phyloP scores from a whole-genome alignment of 2,329 filamentous ascomycete genomes.

The Cladophialophora bantiana region DNA sequence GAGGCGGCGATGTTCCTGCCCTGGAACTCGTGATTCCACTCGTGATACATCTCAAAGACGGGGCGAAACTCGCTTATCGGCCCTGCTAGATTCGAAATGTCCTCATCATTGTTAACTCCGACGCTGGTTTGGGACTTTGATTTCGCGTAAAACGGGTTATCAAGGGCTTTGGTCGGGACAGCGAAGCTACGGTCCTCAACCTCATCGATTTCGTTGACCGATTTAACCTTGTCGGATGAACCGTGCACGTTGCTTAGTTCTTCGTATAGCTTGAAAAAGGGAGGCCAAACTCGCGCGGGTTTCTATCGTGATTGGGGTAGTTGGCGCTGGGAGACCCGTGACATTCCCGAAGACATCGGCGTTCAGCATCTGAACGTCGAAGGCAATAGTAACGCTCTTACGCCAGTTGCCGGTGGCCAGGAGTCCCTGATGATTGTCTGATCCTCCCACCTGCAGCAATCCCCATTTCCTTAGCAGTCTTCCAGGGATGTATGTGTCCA shows the following conservation, averaged over 20 bases:
- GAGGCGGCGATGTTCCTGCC: too few relatives aligned
- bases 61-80: too few relatives aligned
- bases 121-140: too few relatives aligned
- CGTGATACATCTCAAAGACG: too few relatives aligned
- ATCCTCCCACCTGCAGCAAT: constrained; percentile 3
- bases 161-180: too few relatives aligned
- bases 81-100: too few relatives aligned
- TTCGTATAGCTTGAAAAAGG: background rate
- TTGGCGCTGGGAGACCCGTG: constrained; percentile 1
- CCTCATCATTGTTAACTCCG: too few relatives aligned
- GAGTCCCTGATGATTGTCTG: background rate
- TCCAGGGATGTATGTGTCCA: too few relatives aligned
- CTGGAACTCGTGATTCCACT: too few relatives aligned
- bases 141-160: too few relatives aligned
- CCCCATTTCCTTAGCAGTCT: background rate
- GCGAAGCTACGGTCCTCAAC: too few relatives aligned
- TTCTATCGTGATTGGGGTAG: constrained; percentile 3
- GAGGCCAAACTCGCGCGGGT: background rate
- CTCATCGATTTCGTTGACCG: background rate
- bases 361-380: constrained; percentile 8
- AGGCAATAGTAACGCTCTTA: background rate
- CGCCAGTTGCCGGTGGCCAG: background rate
- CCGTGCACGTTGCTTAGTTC: background rate
- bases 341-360: background rate
- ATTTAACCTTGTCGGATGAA: background rate